Percentiles rank a stretch among this genome's conserved stretches.
phyloP scores from a whole-genome alignment of 306 rosid species.

The Cicer chorassanicum region DNA sequence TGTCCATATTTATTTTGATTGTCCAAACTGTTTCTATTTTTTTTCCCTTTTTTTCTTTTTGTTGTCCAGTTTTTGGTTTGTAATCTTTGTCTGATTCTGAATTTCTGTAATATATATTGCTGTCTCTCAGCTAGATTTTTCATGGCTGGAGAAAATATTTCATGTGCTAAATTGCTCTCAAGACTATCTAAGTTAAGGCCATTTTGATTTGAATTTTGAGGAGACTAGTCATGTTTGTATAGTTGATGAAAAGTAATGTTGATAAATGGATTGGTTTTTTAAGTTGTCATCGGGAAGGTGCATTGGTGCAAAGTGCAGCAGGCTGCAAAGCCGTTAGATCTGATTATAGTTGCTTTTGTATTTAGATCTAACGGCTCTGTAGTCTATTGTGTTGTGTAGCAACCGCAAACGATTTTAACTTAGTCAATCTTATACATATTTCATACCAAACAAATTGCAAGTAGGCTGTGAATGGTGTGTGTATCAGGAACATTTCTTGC shows the following conservation, averaged over 20 bases:
- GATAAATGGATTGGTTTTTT: no score
- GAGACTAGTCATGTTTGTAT: neutral
- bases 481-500: neutral
- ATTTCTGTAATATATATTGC: conserved; percentile 46
- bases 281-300: no score
- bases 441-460: neutral
- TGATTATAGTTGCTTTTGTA: neutral
- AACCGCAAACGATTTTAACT: no score
- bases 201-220: conserved; percentile 3
- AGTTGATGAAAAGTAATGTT: no score
- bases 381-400: neutral
- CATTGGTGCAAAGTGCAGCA: no score
- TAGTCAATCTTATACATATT: neutral
- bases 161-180: conserved; percentile 9
- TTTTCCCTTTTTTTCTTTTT: neutral
- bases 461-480: neutral
- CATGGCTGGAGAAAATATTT: conserved; percentile 25
- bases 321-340: neutral
- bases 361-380: neutral
- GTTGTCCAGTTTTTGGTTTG: conserved; percentile 41
- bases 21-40: conserved; percentile 25
- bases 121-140: conserved; percentile 45
- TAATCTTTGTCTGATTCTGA: conserved; percentile 48
- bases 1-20: conserved; percentile 53
- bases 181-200: neutral